A percentile compares a stretch with the other conserved stretches of the same genome.
Conservation (phyloP, 2,329 filamentous ascomycete genomes). For the Apiospora arundinis region DNA sequence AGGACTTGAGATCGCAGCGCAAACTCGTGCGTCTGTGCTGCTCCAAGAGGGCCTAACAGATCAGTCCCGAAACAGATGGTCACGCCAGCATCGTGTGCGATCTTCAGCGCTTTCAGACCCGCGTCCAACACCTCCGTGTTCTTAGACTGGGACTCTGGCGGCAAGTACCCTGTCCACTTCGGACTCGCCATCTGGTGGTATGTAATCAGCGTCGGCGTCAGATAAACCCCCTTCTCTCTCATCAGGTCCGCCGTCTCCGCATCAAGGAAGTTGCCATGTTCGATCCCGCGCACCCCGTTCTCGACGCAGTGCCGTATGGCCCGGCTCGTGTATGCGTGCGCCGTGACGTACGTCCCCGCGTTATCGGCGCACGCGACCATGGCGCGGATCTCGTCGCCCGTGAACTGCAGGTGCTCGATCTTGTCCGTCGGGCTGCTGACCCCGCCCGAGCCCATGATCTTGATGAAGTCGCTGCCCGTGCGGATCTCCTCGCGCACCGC, state of each 20-base stretch:
- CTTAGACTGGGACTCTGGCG: slow-evolving; percentile 49
- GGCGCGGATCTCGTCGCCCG: slow-evolving; percentile 56
- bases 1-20: slow-evolving; percentile 50
- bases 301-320: slow-evolving; percentile 57
- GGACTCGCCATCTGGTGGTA: slow-evolving; percentile 53
- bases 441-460: slow-evolving; percentile 62
- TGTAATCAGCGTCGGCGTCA: slow-evolving; percentile 59
- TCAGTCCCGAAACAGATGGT: slow-evolving; percentile 62
- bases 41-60: slow-evolving; percentile 55
- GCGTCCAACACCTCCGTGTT: slow-evolving; percentile 53
- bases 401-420: slow-evolving; percentile 59
- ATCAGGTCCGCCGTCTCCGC: slow-evolving; percentile 50
- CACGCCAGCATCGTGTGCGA: slow-evolving; percentile 56
- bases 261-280: slow-evolving; percentile 48
- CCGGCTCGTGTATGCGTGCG: slow-evolving; percentile 58
- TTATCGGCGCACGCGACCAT: slow-evolving; percentile 55
- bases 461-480: slow-evolving; percentile 60
- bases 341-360: slow-evolving; percentile 57
- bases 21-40: slow-evolving; percentile 58
- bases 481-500: slow-evolving; percentile 57
- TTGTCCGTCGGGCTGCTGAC: slow-evolving; percentile 58
- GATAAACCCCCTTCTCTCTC: slow-evolving; percentile 51
- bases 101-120: slow-evolving; percentile 51
- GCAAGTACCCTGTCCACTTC: slow-evolving; percentile 48
- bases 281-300: slow-evolving; percentile 58